phyloP scores from a whole-genome alignment of 768 basidiomycete genomes.

The Hydnum rufescens region DNA sequence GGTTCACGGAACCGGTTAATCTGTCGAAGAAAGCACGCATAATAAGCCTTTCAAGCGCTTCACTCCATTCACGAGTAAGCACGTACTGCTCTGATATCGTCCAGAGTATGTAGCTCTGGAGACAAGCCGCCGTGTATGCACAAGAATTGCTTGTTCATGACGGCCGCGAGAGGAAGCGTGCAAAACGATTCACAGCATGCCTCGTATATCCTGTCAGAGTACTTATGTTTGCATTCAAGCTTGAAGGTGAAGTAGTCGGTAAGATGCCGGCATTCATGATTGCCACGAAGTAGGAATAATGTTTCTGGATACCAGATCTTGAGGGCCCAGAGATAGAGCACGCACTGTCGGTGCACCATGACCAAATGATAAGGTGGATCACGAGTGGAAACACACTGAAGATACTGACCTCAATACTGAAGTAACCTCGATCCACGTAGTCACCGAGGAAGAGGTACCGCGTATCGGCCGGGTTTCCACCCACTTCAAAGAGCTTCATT shows the following conservation, averaged over 20 bases:
- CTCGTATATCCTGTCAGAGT: conserved; percentile 89
- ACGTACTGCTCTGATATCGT: conserved; percentile 68
- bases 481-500: conserved; percentile 91
- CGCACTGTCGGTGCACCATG: conserved; percentile 39
- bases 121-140: conserved; percentile 97
- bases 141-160: conserved; percentile 99
- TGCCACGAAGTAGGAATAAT: conserved; percentile 87
- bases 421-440: conserved; percentile 86
- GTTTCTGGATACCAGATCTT: conserved; percentile 99
- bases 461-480: conserved; percentile 85
- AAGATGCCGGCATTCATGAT: conserved; percentile 96
- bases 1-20: conserved; percentile 98
- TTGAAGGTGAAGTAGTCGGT: conserved; percentile 47
- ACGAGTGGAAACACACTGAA: background rate
- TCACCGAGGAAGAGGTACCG: conserved; percentile 84
- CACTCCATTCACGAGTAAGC: conserved; percentile 17
- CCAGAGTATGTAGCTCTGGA: conserved; percentile 85
- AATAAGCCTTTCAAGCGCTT: conserved; percentile 3
- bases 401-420: conserved; percentile 62
- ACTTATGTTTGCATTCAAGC: conserved; percentile 93
- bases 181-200: conserved; percentile 98
- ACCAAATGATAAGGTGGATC: background rate
- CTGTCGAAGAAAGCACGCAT: conserved; percentile 22
- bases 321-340: conserved; percentile 90
- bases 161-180: conserved; percentile 77